These are phyloP conservation scores for Tanacetum coccineum DNA, from an alignment of 129 eudicot species.

Conservation along the genomic window DNA sequence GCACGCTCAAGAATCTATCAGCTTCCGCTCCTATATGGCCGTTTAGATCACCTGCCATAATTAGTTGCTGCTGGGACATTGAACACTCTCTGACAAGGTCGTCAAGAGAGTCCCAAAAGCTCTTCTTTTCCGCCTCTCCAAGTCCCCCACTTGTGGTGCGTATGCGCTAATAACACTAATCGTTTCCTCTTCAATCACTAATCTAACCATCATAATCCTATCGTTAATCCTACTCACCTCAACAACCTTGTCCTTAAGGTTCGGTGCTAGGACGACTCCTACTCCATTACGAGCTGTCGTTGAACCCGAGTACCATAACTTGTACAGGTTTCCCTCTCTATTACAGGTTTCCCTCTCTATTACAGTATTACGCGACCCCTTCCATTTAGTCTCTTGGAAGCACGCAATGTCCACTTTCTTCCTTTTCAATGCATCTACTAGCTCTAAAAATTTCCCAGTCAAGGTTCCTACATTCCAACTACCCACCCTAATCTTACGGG, in stretches of 20 bases:
- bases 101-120: background rate
- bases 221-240: background rate
- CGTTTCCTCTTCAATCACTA: background rate
- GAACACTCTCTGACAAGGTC: background rate
- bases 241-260: background rate
- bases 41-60: background rate
- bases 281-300: background rate
- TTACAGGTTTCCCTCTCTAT: background rate
- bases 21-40: background rate
- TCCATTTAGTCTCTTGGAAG: background rate
- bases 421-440: background rate
- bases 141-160: background rate
- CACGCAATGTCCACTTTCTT: background rate
- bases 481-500: background rate
- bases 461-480: constrained; percentile 3
- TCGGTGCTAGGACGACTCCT: background rate
- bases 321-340: background rate
- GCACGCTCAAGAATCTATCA: background rate
- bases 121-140: background rate
- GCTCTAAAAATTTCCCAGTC: background rate
- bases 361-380: background rate
- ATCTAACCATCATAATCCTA: background rate
- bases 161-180: background rate
- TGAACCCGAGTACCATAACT: background rate
- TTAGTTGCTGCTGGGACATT: background rate